Conservation (phyloP, 2,329 filamentous ascomycete genomes). For the Metarhizium guizhouense region DNA sequence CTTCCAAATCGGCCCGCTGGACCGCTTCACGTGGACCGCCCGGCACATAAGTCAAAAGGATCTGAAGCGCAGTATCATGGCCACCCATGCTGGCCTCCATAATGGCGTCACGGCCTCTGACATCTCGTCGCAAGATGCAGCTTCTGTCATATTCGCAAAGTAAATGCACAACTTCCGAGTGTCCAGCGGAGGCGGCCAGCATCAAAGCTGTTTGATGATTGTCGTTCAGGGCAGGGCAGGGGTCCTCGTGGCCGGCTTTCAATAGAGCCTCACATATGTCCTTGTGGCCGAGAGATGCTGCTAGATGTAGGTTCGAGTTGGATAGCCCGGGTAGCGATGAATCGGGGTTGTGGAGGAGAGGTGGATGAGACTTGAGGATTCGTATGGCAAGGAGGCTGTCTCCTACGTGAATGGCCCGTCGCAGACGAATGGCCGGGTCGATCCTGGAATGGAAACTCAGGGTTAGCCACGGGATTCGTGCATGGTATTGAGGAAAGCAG, state of each 20-base stretch:
- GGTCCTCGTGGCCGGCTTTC: conserved; percentile 64
- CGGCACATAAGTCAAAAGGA: conserved; percentile 53
- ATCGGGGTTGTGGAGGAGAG: conserved; percentile 71
- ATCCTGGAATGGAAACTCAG: conserved; percentile 44
- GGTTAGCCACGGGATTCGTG: not conserved
- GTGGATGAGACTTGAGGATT: conserved; percentile 65
- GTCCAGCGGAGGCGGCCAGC: conserved; percentile 61
- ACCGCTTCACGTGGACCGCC: conserved; percentile 45
- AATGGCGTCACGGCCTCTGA: conserved; percentile 61
- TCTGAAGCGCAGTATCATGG: conserved; percentile 56
- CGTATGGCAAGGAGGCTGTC: conserved; percentile 64
- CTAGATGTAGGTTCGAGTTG: conserved; percentile 78
- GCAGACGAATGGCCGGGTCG: conserved; percentile 65
- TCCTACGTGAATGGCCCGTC: conserved; percentile 71
- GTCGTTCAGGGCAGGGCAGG: conserved; percentile 67
- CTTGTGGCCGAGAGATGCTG: conserved; percentile 62
- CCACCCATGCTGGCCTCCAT: conserved; percentile 55
- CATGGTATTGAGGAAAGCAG: not conserved
- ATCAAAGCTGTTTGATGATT: conserved; percentile 74
- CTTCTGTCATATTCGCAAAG: conserved; percentile 56
- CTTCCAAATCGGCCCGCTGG: conserved; percentile 53
- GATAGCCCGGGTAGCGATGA: conserved; percentile 56
- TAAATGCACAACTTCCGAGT: conserved; percentile 65
- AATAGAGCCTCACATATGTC: conserved; percentile 63
- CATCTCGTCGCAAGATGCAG: conserved; percentile 57